Evolutionary conservation across 2,329 filamentous ascomycete genomes (phyloP).

Genomic region (Trichoderma polysporum): DNA sequence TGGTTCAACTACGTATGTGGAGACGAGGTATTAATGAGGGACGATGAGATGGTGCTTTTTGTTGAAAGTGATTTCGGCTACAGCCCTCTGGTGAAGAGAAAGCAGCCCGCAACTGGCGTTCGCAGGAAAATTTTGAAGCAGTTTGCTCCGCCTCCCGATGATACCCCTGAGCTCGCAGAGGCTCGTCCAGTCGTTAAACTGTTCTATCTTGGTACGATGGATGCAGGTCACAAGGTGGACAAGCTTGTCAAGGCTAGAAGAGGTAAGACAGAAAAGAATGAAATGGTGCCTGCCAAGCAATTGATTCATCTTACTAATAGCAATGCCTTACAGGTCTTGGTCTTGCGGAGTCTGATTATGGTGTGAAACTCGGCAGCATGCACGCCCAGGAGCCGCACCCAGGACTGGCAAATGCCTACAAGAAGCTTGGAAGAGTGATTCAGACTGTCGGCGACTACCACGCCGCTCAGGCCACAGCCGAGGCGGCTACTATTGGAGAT

Average conservation of each 20-base stretch:
- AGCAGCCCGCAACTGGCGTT: conserved; percentile 94
- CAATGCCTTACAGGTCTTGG: conserved; percentile 68
- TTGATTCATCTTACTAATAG: conserved; percentile 16
- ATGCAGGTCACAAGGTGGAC: conserved; percentile 95
- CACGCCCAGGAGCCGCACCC: conserved; percentile 86
- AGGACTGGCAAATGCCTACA: conserved; percentile 85
- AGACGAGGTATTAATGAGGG: conserved; percentile 88
- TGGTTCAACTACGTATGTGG: conserved; percentile 94
- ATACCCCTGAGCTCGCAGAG: conserved; percentile 90
- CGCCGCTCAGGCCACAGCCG: conserved; percentile 91
- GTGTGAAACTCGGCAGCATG: conserved; percentile 84
- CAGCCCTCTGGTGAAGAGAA: conserved; percentile 90
- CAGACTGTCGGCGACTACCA: conserved; percentile 95
- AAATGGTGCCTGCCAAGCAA: conserved; percentile 5
- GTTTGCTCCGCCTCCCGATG: conserved; percentile 94
- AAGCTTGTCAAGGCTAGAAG: conserved; percentile 87
- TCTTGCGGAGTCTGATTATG: conserved; percentile 88
- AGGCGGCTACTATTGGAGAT: conserved; percentile 92
- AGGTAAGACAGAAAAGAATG: conserved; percentile 53
- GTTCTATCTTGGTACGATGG: conserved; percentile 94
- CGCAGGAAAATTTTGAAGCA: conserved; percentile 95
- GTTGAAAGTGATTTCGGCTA: conserved; percentile 99
- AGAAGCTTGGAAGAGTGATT: conserved; percentile 90
- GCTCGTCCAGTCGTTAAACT: conserved; percentile 89
- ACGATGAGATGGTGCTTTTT: conserved; percentile 96